These are phyloP conservation scores for Talaromyces proteolyticus DNA, from an alignment of 495 filamentous ascomycete species.

Conservation along the genomic window DNA sequence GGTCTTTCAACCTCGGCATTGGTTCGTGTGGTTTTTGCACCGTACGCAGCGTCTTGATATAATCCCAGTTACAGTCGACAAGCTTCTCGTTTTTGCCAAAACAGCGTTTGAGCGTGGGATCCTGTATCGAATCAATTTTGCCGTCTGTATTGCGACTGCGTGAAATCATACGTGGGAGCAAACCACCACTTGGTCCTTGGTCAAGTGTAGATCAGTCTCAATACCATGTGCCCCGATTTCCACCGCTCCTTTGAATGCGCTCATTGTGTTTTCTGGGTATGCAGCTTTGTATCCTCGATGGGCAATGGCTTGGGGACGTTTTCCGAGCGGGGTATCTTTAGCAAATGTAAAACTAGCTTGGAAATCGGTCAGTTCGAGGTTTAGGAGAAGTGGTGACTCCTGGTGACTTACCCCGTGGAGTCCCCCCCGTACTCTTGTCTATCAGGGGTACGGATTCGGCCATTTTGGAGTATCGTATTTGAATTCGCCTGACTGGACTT, in stretches of 20 bases:
- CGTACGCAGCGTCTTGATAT: slow-evolving; percentile 66
- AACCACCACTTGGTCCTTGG: slow-evolving; percentile 78
- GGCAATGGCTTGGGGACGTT: slow-evolving; percentile 66
- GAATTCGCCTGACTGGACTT: neutral
- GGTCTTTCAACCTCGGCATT: slow-evolving; percentile 70
- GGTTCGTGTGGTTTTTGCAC: slow-evolving; percentile 57
- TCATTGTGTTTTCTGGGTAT: slow-evolving; percentile 83
- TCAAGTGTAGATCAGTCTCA: slow-evolving; percentile 82
- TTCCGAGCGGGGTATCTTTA: slow-evolving; percentile 1
- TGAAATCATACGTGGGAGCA: slow-evolving; percentile 64
- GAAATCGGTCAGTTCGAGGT: neutral
- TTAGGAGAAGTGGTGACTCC: neutral
- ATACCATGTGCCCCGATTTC: slow-evolving; percentile 70
- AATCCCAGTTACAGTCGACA: slow-evolving; percentile 66
- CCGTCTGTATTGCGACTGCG: slow-evolving; percentile 1
- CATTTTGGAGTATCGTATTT: neutral
- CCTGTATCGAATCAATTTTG: slow-evolving; percentile 39
- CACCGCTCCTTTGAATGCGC: slow-evolving; percentile 67
- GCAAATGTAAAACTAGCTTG: slow-evolving; percentile 2
- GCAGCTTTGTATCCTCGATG: slow-evolving; percentile 78
- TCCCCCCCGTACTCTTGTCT: neutral
- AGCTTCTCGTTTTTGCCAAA: slow-evolving; percentile 67
- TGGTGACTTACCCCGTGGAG: neutral
- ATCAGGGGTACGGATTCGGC: neutral
- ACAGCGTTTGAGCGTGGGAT: slow-evolving; percentile 69